Percentiles rank a stretch among this genome's conserved stretches.
Conservation (phyloP, 208 protist genomes). For the Acanthamoeba sp. region DNA sequence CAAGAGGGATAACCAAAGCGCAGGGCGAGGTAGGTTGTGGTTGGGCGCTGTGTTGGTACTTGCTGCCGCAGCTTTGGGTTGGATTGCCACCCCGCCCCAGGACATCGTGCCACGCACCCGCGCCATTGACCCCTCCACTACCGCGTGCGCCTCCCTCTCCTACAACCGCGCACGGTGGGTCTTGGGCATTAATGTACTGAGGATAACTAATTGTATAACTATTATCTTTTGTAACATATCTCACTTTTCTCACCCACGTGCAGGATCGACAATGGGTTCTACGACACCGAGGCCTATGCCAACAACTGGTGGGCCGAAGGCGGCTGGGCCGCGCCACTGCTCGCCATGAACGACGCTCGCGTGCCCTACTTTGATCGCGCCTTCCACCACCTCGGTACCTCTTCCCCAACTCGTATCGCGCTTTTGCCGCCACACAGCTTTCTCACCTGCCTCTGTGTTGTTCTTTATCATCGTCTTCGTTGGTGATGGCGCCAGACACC, state of each 20-base stretch:
- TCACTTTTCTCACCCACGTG: background rate
- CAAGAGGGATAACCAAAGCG: background rate
- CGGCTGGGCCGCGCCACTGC: background rate
- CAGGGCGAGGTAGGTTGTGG: background rate
- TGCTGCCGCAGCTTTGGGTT: background rate
- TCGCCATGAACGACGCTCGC: conserved; percentile 20
- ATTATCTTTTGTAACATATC: too few species aligned
- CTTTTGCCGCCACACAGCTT: background rate
- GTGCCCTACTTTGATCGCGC: conserved; percentile 45
- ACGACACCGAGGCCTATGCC: conserved; percentile 14
- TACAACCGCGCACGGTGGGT: too few species aligned
- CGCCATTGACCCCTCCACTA: background rate
- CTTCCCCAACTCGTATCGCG: background rate
- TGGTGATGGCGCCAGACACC: background rate
- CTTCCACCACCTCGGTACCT: background rate
- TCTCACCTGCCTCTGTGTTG: background rate
- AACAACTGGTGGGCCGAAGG: conserved; percentile 8
- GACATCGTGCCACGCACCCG: background rate
- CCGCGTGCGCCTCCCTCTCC: too few species aligned
- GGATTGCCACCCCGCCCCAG: background rate
- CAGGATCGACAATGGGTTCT: conserved; percentile 55
- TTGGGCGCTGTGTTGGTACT: background rate
- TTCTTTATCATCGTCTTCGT: too few species aligned
- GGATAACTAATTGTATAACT: too few species aligned
- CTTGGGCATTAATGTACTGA: too few species aligned